phyloP scores from a whole-genome alignment of 2,329 filamentous ascomycete genomes.

The Pseudopyricularia cyperi region DNA sequence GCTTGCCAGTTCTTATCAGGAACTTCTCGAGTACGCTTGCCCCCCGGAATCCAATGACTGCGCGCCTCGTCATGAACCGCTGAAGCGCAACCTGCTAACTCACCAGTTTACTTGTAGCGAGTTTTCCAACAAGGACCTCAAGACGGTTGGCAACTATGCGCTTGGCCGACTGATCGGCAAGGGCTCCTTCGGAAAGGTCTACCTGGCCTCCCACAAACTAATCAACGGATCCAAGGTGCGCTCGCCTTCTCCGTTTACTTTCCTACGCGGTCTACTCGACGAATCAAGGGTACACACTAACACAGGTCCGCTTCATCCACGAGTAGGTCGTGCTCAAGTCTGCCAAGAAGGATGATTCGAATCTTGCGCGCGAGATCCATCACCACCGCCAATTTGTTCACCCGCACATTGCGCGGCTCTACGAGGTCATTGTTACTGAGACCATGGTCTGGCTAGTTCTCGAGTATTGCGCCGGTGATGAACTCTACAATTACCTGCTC shows the following conservation, averaged over 20 bases:
- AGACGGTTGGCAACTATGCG: slow-evolving; percentile 87
- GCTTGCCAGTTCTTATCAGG: slow-evolving; percentile 95
- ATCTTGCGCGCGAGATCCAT: slow-evolving; percentile 93
- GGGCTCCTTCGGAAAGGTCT: slow-evolving; percentile 96
- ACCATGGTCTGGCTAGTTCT: slow-evolving; percentile 88
- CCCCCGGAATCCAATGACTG: neutral
- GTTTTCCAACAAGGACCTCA: slow-evolving; percentile 83
- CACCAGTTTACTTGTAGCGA: slow-evolving; percentile 43
- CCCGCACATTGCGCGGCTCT: slow-evolving; percentile 89
- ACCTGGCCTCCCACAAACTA: slow-evolving; percentile 89
- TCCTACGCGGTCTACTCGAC: neutral
- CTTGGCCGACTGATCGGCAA: slow-evolving; percentile 90
- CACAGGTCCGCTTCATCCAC: neutral
- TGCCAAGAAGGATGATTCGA: slow-evolving; percentile 88
- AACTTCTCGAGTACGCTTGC: slow-evolving; percentile 74
- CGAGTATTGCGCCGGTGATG: slow-evolving; percentile 94
- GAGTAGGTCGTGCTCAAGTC: slow-evolving; percentile 90
- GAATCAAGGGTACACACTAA: neutral
- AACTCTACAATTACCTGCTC: slow-evolving; percentile 92
- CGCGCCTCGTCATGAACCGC: neutral
- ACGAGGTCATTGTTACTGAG: slow-evolving; percentile 97
- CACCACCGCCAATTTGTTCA: slow-evolving; percentile 97
- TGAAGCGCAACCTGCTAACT: slow-evolving; percentile 5
- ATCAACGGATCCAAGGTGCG: slow-evolving; percentile 93
- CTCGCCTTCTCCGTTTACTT: slow-evolving; percentile 1